Evolutionary conservation across 495 filamentous ascomycete species (phyloP), one percentile per base, ranked within the genome.

Genomic region (Mytilinidion resinicola): DNA sequence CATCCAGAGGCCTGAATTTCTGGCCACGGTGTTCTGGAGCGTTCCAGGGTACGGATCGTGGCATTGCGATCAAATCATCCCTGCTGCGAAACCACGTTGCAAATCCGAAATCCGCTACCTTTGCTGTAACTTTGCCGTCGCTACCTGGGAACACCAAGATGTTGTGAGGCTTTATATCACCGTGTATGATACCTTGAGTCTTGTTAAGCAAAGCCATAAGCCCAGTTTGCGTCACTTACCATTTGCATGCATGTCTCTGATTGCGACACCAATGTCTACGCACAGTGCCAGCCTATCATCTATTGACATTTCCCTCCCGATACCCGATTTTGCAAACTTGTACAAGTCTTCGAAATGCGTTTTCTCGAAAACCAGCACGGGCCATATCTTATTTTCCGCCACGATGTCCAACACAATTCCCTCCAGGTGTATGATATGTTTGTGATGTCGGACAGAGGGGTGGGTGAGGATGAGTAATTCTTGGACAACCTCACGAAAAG

Each of bases 91-190:
- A 38, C 12, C 8, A 9, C 10, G 30, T 53, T 5, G 56, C 65
- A 55, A 56, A 72, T 14, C 70, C 70, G 57, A 73, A 73, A 53
- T 73, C 70, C 11, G 65, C 38, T 15, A 72, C 51, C 53, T 68
- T 72, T 14, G 67, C 67, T 11, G 55, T 55, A 35, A 35, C 60
- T 11, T 41, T 20, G 11, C 57, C 58, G 4, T 7, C 10, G 5
- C 20, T 41, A 42, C 66, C 52, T 11, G 47, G 25, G 56, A 71
- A 72, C 12, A 73, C 35, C n/a, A 73, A 56, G 4, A 72, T 56
- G 44, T 73, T 73, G 42, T 66, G 50, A 3, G 70, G 66, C 36
- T 72, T 72, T 17, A 73, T 61, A 25, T 73, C 71, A 30, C 70
- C 71, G 56, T 73, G 71, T 8, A 68, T 51, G 17, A 73, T 61